Base-by-base conservation (phyloP, 495 filamentous ascomycete species). In the Amniculicola lignicola region DNA sequence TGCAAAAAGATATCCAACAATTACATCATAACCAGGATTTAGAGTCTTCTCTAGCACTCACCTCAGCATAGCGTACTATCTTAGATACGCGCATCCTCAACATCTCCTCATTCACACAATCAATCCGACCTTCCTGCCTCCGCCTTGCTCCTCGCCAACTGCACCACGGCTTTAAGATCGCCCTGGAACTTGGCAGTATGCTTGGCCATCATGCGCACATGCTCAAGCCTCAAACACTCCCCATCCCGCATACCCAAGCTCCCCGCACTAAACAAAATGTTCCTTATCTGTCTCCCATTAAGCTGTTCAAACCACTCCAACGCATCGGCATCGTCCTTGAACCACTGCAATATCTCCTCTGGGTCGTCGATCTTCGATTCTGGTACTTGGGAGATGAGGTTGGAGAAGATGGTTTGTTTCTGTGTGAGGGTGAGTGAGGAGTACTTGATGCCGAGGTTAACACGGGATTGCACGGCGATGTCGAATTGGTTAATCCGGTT, bases 401-500 rank as follows among this genome's bases (percentile, higher is more conserved):
- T 5, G 5, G 10, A 3, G 46, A 50, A 50, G 15, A 50, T 47
- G 12, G 28, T 33, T n/a, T 33, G 4, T 21, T 47, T 47, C 25
- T 47, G 43, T 3, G 16, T n/a, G 4, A 47, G 28, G 23, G 23
- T 29, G 12, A 47, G 43, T 12, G 28, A 14, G 12, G 23, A 18
- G 43, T 47, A 52, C 18, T 41, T 15, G 22, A 52, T 37, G 16
- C 28, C 48, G 10, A 52, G 48, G 14, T 52, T 35, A 22, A 52
- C 36, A 18, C 48, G 48, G n/a, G 33, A 52, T 28, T 41, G 21
- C 18, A 52, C 48, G 35, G 48, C 48, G 33, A 41, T 52, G 48
- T 52, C 48, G 36, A 52, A 52, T 24, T 35, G 28, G 48, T 10
- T 35, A 16, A 52, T 35, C 19, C 48, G 48, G 31, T 52, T 52